phyloP scores from a whole-genome alignment of 208 protist species.

The Leishmania arabica region DNA sequence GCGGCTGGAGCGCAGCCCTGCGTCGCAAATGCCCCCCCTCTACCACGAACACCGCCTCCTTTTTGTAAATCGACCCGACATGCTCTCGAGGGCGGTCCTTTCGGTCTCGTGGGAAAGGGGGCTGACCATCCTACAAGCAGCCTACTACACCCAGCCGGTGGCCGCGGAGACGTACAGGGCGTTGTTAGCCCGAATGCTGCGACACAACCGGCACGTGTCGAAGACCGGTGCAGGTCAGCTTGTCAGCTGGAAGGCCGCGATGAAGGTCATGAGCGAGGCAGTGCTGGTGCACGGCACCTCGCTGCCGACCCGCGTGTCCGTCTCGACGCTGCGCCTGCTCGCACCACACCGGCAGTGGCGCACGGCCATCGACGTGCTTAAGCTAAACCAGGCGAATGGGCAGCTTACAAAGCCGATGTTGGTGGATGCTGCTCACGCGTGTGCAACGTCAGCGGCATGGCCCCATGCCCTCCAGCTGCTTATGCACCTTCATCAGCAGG shows the following conservation, averaged over 20 bases:
- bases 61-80: slow-evolving; percentile 79
- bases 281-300: slow-evolving; percentile 60
- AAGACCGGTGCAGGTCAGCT: slow-evolving; percentile 27
- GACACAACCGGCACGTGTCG: slow-evolving; percentile 68
- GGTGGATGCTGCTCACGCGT: slow-evolving; percentile 68
- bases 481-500: slow-evolving; percentile 55
- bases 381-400: slow-evolving; percentile 63
- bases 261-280: slow-evolving; percentile 69
- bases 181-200: slow-evolving; percentile 80
- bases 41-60: slow-evolving; percentile 79
- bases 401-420: slow-evolving; percentile 79
- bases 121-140: slow-evolving; percentile 58
- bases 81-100: slow-evolving; percentile 64
- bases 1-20: slow-evolving; percentile 79
- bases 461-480: slow-evolving; percentile 56
- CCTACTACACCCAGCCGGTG: slow-evolving; percentile 76
- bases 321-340: slow-evolving; percentile 76
- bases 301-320: slow-evolving; percentile 58
- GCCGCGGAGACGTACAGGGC: slow-evolving; percentile 58
- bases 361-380: slow-evolving; percentile 55
- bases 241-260: slow-evolving; percentile 67
- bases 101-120: slow-evolving; percentile 77
- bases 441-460: slow-evolving; percentile 61
- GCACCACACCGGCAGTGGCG: slow-evolving; percentile 65
- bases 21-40: slow-evolving; percentile 67